These are phyloP conservation scores for Penicillium steckii DNA, from an alignment of 495 filamentous ascomycete species.

Conservation along the genomic window DNA sequence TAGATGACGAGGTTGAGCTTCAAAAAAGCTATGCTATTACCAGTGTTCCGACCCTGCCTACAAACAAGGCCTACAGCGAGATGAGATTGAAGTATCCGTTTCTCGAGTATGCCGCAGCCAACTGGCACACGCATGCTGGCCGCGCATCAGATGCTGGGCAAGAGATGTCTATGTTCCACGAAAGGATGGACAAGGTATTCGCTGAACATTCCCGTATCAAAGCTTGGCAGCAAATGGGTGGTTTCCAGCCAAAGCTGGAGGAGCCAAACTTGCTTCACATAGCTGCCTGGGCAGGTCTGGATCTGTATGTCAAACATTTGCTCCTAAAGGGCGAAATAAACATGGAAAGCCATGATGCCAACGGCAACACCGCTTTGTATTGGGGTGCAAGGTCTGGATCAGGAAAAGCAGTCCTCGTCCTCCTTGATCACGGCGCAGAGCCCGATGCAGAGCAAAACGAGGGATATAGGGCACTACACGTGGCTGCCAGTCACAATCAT, in stretches of 20 bases:
- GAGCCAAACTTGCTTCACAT: slow-evolving; percentile 14
- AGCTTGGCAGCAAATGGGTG: no score
- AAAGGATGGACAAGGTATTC: no score
- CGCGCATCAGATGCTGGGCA: no score
- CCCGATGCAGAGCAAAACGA: slow-evolving; percentile 11
- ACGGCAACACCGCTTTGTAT: slow-evolving; percentile 21
- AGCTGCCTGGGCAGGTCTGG: slow-evolving; percentile 15
- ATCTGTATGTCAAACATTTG: slow-evolving; percentile 13
- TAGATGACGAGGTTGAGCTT: slow-evolving; percentile 12
- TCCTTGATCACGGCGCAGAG: slow-evolving; percentile 24
- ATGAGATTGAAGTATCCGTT: slow-evolving; percentile 17
- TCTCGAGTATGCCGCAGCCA: slow-evolving; percentile 19
- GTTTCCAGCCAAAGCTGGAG: no score
- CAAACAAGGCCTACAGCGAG: slow-evolving; percentile 1
- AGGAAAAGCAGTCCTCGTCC: slow-evolving; percentile 14
- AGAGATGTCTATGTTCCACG: no score
- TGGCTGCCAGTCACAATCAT: slow-evolving; percentile 22
- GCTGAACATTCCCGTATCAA: no score
- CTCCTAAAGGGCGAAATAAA: slow-evolving; percentile 10
- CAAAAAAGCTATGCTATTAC: neutral
- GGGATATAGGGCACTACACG: slow-evolving; percentile 28
- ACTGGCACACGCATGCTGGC: slow-evolving; percentile 19
- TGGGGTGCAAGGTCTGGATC: slow-evolving; percentile 26
- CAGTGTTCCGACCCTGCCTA: neutral
- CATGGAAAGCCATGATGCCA: slow-evolving; percentile 4